phyloP scores from a whole-genome alignment of 2,329 filamentous ascomycete genomes.

The Diaporthe sp. region DNA sequence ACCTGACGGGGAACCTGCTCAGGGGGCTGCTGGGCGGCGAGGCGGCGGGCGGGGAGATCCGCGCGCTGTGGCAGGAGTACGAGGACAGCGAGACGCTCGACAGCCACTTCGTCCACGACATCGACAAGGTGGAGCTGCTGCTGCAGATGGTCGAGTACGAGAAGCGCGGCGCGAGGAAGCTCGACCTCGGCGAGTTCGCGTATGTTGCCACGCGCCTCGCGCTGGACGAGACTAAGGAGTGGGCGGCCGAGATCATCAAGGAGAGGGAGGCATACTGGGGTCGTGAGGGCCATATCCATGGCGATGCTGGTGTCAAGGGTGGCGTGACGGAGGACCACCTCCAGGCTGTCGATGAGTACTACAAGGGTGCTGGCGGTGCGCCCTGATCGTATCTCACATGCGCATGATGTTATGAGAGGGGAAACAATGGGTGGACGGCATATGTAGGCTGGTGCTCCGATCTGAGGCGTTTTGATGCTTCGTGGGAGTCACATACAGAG shows the following conservation, averaged over 20 bases:
- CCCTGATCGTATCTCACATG: background rate
- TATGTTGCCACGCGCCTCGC: conserved; percentile 82
- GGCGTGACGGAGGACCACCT: conserved; percentile 55
- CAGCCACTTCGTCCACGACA: conserved; percentile 91
- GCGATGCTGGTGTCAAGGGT: conserved; percentile 58
- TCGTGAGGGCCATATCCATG: conserved; percentile 60
- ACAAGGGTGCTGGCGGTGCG: conserved; percentile 48
- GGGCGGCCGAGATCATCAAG: conserved; percentile 81
- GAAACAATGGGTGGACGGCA: no score
- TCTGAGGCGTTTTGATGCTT: conserved; percentile 16
- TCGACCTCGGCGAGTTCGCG: conserved; percentile 89
- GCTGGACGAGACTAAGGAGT: conserved; percentile 83
- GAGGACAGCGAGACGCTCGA: conserved; percentile 89
- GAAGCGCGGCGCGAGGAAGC: conserved; percentile 72
- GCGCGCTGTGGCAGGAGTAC: conserved; percentile 93
- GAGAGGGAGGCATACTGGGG: conserved; percentile 85
- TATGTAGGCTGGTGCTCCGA: background rate
- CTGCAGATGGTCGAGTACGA: conserved; percentile 98
- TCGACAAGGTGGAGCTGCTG: conserved; percentile 96
- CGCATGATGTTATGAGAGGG: accelerated
- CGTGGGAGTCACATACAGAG: background rate
- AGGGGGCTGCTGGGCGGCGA: conserved; percentile 81
- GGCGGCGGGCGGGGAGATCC: conserved; percentile 76
- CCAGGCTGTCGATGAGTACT: conserved; percentile 66
- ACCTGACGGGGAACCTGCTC: conserved; percentile 80